These are phyloP conservation scores for Myotisia sp. DNA, from an alignment of 2,329 filamentous ascomycete genomes.

Conservation along the genomic window DNA sequence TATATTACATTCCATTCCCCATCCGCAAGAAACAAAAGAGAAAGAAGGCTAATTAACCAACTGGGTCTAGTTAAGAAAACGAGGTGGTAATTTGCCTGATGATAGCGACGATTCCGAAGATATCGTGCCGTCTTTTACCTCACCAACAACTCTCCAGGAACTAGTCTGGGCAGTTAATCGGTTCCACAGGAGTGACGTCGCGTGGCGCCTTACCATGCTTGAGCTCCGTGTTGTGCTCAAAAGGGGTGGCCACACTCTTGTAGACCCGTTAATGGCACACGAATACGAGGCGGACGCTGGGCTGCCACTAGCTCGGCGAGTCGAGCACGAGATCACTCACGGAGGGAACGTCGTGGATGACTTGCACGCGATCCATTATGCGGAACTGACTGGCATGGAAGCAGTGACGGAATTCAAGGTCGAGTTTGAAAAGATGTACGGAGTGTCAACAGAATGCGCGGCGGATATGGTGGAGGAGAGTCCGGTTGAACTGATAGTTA, in stretches of 20 bases:
- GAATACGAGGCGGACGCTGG: background rate
- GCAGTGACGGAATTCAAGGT: background rate
- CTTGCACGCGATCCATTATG: background rate
- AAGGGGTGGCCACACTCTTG: no score
- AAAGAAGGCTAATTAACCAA: no score
- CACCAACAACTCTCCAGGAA: no score
- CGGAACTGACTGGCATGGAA: background rate
- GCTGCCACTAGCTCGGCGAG: background rate
- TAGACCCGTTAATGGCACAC: background rate
- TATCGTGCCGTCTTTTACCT: no score
- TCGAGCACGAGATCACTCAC: background rate
- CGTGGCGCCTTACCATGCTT: background rate
- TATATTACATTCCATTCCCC: no score
- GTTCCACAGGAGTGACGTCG: background rate
- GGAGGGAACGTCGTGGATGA: constrained; percentile 1
- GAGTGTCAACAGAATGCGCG: background rate
- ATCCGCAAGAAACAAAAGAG: no score
- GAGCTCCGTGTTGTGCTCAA: background rate
- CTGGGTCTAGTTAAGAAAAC: no score
- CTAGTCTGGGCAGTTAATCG: background rate
- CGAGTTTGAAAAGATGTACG: background rate
- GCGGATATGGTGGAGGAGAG: background rate
- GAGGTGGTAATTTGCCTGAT: no score
- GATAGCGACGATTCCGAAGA: no score
- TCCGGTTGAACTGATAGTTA: background rate